Evolutionary conservation across 768 basidiomycete genomes (phyloP).

Genomic region (Clathrus columnatus): DNA sequence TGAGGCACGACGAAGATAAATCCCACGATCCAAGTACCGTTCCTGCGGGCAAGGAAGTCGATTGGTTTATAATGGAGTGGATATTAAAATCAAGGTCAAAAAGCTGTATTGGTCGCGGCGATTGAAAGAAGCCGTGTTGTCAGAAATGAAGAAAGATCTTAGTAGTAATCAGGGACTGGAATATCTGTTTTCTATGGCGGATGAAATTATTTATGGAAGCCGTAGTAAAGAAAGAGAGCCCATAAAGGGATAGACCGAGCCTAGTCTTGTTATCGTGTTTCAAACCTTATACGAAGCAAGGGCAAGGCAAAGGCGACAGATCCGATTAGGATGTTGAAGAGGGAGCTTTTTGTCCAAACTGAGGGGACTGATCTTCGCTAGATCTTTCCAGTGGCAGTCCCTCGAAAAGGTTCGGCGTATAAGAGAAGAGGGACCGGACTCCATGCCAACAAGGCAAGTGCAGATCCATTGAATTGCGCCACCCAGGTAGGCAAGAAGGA

Average conservation of each 20-base stretch:
- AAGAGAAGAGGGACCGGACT: background rate
- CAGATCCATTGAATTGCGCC: background rate
- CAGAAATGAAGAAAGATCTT: background rate
- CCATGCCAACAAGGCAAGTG: background rate
- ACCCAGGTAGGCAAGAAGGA: background rate
- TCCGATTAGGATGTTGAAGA: background rate
- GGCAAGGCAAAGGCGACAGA: background rate
- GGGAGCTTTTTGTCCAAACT: too few relatives aligned
- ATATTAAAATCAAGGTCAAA: too few relatives aligned
- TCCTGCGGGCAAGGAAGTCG: too few relatives aligned
- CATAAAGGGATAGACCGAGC: background rate
- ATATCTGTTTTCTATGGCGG: too few relatives aligned
- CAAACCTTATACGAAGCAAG: background rate
- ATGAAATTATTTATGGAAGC: too few relatives aligned
- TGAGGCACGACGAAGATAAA: too few relatives aligned
- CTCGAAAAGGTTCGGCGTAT: too few relatives aligned
- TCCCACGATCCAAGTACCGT: too few relatives aligned
- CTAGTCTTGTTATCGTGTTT: background rate
- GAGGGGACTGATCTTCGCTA: too few relatives aligned
- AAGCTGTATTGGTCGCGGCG: background rate
- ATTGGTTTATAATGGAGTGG: too few relatives aligned
- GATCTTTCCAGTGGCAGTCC: too few relatives aligned
- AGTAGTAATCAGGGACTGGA: too few relatives aligned
- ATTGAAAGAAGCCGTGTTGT: background rate
- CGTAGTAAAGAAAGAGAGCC: background rate